Evolutionary conservation across 2,329 filamentous ascomycete species (phyloP), one percentile per base, ranked within the genome.

Genomic region (Ascochyta clinopodiicola): DNA sequence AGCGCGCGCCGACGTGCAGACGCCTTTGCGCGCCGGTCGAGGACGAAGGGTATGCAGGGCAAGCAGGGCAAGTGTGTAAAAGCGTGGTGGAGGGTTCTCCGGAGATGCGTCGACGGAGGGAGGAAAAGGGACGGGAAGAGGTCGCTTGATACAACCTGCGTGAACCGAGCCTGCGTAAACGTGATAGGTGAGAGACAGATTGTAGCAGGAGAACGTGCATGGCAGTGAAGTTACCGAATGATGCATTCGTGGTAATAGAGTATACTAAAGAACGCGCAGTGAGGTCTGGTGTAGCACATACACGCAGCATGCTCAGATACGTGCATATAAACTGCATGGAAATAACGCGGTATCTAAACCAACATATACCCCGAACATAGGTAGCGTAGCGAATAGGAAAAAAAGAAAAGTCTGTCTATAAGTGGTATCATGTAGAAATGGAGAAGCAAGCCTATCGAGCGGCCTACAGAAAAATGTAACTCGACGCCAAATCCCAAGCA

Each of bases 361-460:
- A 8, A n/a, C 7, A 7, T 10, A 12, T 19, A 34, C 8, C 15
- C 19, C 27, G 24, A 31, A 29, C n/a, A 38, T 17, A 37, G 19
- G 19, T 25, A 15, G 40, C 46, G 15, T 56, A 6, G 19, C 25
- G 47, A 39, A 4, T 56, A 6, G 19, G 19, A 51, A 39, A 4
- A 38, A 34, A 50, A 13, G 36, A 40, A 39, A 47, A 44, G 25
- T 55, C 36, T 46, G 42, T 56, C 52, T 56, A 56, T 46, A 51
- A 47, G 52, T 56, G 52, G 52, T 56, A 56, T 56, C 52, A 38
- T 56, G 52, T 56, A 56, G 46, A 37, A 51, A 51, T 22, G 21
- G 21, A 50, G 17, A 22, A 34, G 17, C 24, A 24, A 25, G 29
- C 21, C 7, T 34, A 12, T 2, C 10, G 27, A 29, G 29, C 17